Evolutionary conservation across 2,329 filamentous ascomycete genomes (phyloP), one percentile per base, ranked within the genome.

Genomic region (Diplocarpon rosae): DNA sequence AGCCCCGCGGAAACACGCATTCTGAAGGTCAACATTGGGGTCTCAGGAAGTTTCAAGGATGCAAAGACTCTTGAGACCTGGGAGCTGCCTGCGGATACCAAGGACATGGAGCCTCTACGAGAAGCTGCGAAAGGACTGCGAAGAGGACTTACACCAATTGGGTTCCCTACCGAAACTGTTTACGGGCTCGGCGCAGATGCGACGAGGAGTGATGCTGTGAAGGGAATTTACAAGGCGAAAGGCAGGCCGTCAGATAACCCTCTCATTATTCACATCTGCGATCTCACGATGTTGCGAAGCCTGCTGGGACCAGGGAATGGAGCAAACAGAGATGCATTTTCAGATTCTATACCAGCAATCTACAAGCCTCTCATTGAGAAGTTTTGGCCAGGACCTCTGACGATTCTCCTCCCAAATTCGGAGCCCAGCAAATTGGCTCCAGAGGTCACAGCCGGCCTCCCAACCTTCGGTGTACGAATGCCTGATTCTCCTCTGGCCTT

Each of bases 111-210:
- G 16, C 46, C 53, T 17, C 45, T 62, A 9, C 45, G 47, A 36
- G 47, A 57, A 48, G 59, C 59, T 31, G 59, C 59, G 13, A 31
- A 41, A n/a, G 49, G 55, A 14, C 47, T 62, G 13, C 51, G 50
- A 37, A 43, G 39, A 29, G 52, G 45, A 20, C 52, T 37, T 3
- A 63, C 68, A 30, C 92, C 92, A 4, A 87, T 98, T 38, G 92
- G 86, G 1, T 98, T 98, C 61, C 92, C 92, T 0, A 98, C 92
- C 0, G 92, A 98, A 66, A 98, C 92, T 0, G 92, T 98, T 0
- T 98, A 98, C 62, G 92, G 92, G 0, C 73, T 98, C 7, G 92
- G 88, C n/a, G 92, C 92, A 12, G 92, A 96, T 66, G 92, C 92
- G 10, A 96, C 89, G 20, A 77, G 87, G 56, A 87, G 81, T 57